Evolutionary conservation across 2,329 filamentous ascomycete genomes (phyloP).

Genomic region (Hypoxylon sp.): DNA sequence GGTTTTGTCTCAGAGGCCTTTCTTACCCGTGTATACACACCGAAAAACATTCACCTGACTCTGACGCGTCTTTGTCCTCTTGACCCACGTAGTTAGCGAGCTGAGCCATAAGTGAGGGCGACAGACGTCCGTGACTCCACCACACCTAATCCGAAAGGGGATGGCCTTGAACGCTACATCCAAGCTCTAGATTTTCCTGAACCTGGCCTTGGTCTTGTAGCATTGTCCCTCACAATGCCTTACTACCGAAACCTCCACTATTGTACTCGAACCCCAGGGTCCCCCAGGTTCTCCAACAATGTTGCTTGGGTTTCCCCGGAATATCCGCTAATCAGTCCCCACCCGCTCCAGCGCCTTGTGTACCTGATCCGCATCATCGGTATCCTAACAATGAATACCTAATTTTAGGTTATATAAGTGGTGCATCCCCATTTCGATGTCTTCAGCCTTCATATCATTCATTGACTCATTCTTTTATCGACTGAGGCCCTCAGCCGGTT

Average conservation of each 20-base stretch:
- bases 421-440: neutral
- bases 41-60: neutral
- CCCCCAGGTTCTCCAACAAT: neutral
- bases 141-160: neutral
- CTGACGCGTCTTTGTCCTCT: neutral
- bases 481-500: neutral
- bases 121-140: neutral
- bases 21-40: neutral
- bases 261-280: neutral
- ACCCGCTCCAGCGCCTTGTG: too few species aligned
- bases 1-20: neutral
- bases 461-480: neutral
- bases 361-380: neutral
- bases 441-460: neutral
- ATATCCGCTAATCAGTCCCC: neutral
- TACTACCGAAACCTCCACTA: neutral
- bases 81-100: neutral
- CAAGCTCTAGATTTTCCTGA: neutral
- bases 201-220: neutral
- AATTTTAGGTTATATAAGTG: neutral
- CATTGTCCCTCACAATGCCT: neutral
- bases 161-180: neutral
- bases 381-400: neutral
- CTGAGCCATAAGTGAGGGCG: neutral
- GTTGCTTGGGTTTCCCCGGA: neutral